Percentiles rank a stretch among this genome's conserved stretches.
Conservation (phyloP, 768 basidiomycete species). For the Tulasnella sp. region DNA sequence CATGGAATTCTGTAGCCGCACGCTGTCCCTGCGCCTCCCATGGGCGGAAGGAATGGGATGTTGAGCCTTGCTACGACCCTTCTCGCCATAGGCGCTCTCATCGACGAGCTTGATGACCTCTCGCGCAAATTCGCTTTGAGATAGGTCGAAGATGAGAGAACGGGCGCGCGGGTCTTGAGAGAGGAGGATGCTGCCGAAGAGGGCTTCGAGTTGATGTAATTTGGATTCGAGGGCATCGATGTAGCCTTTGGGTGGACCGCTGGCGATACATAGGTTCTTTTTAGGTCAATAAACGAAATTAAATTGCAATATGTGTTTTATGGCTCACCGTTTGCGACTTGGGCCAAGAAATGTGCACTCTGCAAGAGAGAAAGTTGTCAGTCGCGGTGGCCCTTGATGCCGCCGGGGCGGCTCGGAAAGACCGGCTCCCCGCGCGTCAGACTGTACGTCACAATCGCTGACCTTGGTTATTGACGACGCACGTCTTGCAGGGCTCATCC, state of each 20-base stretch:
- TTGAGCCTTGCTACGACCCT: conserved; percentile 41
- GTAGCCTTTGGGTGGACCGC: conserved; percentile 88
- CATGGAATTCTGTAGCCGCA: too few relatives aligned
- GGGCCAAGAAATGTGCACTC: conserved; percentile 24
- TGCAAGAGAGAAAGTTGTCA: neutral
- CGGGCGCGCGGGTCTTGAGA: conserved; percentile 37
- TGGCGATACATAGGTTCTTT: conserved; percentile 1
- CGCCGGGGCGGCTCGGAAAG: too few relatives aligned
- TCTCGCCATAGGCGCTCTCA: conserved; percentile 64
- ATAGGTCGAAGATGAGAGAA: conserved; percentile 34
- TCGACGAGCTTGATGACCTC: conserved; percentile 80
- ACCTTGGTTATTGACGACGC: conserved; percentile 48
- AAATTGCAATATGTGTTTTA: neutral
- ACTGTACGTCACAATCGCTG: conserved; percentile 23
- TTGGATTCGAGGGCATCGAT: conserved; percentile 90
- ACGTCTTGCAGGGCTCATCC: conserved; percentile 63
- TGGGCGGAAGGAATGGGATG: neutral
- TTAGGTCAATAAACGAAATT: neutral
- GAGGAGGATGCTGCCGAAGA: conserved; percentile 70
- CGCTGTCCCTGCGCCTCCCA: too few relatives aligned
- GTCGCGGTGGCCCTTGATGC: too few relatives aligned
- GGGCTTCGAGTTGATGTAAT: conserved; percentile 81
- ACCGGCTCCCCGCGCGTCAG: too few relatives aligned
- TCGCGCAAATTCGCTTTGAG: conserved; percentile 64
- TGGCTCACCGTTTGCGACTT: conserved; percentile 25